Evolutionary conservation across 192 early-diverging fungal species (phyloP), one percentile per base, ranked within the genome.

Genomic region (Coemansia sp.): DNA sequence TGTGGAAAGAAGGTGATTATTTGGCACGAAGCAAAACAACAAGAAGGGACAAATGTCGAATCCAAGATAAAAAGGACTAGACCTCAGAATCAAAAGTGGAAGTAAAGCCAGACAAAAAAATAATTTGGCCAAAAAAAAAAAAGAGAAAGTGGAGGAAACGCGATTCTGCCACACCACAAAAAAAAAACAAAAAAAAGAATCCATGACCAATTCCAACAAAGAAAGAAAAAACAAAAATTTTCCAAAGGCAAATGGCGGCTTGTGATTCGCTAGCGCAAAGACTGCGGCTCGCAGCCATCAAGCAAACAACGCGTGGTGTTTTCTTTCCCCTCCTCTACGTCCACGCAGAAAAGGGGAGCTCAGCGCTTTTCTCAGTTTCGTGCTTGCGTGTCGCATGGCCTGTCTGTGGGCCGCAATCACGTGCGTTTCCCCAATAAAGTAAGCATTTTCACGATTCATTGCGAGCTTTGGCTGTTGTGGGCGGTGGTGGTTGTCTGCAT

Each of bases 191-290:
- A 6, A 8, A 45, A 45, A 45, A 45, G 14, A 45, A 11, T 45
- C 7, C 44, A 45, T 12, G 44, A 45, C 44, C 44, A 45, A 55
- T 36, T 56, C 12, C n/a, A 55, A 53, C 12, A 64, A 60, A 46
- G 62, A 55, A 52, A 56, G 56, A 62, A 49, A 68, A 63, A 59
- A 59, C 41, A 73, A 41, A 53, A 64, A 61, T 11, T 44, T n/a
- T 49, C 12, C 15, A 49, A 11, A 38, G 41, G 58, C 26, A 45
- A 45, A 45, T 15, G 14, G 44, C 44, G 15, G 14, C 7, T 12
- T 45, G 7, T 45, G 44, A 45, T 45, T 45, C 44, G 44, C 44
- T 45, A 12, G 14, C n/a, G n/a, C n/a, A n/a, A n/a, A n/a, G n/a
- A n/a, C n/a, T n/a, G n/a, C n/a, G n/a, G n/a, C n/a, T n/a, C n/a